These are phyloP conservation scores for Gypsophila paniculata DNA, from an alignment of 179 eudicot species.

Conservation along the genomic window DNA sequence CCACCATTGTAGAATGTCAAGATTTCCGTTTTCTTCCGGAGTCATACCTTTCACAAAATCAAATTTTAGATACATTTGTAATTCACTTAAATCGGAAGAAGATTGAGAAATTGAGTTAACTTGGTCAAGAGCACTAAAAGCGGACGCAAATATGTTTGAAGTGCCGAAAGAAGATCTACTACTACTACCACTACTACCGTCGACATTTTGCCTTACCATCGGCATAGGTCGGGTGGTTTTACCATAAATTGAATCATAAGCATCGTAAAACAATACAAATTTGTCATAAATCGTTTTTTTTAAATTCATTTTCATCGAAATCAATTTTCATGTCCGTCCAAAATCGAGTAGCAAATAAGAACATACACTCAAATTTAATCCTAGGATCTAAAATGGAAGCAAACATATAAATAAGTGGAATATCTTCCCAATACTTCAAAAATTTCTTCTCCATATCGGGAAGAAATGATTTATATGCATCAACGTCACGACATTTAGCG, in stretches of 20 bases:
- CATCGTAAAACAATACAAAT: background rate
- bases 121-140: background rate
- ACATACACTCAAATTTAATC: background rate
- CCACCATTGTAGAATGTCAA: background rate
- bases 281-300: background rate
- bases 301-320: background rate
- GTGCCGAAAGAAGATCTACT: background rate
- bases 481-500: background rate
- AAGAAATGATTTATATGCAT: background rate
- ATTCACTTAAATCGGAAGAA: background rate
- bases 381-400: constrained; percentile 9
- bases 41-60: constrained; percentile 11
- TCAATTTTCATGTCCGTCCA: background rate
- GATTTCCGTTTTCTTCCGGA: background rate
- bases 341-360: no score
- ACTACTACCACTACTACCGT: constrained; percentile 7
- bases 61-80: background rate
- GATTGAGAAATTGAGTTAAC: constrained; percentile 1
- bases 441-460: background rate
- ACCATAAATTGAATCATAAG: background rate
- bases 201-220: background rate
- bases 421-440: background rate
- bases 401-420: constrained; percentile 1
- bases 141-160: background rate
- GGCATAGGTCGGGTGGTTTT: background rate